phyloP scores from a whole-genome alignment of 257 asterid genomes.

The Solanum dulcamara region DNA sequence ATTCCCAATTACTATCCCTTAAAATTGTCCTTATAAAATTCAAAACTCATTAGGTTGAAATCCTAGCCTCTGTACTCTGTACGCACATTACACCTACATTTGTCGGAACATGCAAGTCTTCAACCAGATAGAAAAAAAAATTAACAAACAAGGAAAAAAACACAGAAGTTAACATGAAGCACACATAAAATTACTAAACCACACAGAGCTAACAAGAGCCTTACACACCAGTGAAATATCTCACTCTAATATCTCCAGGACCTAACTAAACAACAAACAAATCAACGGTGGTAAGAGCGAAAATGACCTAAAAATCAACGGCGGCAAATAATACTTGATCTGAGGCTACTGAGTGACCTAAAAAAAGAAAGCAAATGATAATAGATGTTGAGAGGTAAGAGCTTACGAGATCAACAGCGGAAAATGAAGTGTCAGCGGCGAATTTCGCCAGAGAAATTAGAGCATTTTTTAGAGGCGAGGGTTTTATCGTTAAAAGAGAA shows the following conservation, averaged over 20 bases:
- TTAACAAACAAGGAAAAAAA: neutral
- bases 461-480: conserved; percentile 4
- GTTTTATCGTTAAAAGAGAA: neutral
- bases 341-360: neutral
- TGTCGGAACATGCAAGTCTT: neutral
- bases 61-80: no score
- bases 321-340: no score
- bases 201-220: neutral
- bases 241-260: neutral
- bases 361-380: neutral
- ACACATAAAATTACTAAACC: neutral
- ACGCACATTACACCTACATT: neutral
- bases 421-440: neutral
- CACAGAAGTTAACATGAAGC: neutral
- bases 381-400: neutral
- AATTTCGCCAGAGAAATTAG: conserved; percentile 11
- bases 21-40: no score
- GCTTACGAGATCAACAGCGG: neutral
- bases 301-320: no score
- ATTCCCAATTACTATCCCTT: no score
- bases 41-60: no score
- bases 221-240: neutral
- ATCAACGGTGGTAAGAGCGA: no score
- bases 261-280: neutral
- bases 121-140: neutral